These are phyloP conservation scores for Aspergillus sp. DNA, from an alignment of 2,329 filamentous ascomycete species.

Conservation along the genomic window DNA sequence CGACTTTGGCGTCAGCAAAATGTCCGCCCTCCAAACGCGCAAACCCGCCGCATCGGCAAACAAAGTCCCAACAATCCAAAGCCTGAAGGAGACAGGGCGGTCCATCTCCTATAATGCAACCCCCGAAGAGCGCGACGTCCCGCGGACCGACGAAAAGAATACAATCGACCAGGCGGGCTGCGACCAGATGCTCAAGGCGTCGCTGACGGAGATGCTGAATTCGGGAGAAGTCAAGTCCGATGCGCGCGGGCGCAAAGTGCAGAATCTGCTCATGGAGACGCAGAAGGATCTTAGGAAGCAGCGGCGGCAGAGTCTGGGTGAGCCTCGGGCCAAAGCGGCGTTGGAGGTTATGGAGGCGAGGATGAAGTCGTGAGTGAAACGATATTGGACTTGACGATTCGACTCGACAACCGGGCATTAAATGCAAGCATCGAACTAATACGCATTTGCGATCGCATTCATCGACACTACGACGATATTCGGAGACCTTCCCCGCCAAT, in stretches of 20 bases:
- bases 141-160: not conserved
- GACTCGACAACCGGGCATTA: too few species aligned
- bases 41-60: constrained; percentile 20
- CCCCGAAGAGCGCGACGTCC: not conserved
- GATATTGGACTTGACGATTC: too few species aligned
- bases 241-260: constrained; percentile 59
- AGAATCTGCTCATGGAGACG: constrained; percentile 63
- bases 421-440: too few species aligned
- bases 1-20: not conserved
- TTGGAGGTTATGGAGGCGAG: not conserved
- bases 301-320: constrained; percentile 20
- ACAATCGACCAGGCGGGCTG: constrained; percentile 13
- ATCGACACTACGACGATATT: too few species aligned
- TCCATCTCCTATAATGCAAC: constrained; percentile 18
- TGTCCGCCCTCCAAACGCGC: not conserved
- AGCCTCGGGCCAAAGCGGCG: not conserved
- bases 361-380: not conserved
- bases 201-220: constrained; percentile 65
- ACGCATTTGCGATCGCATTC: too few species aligned
- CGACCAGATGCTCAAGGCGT: constrained; percentile 56
- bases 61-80: constrained; percentile 20
- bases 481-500: too few species aligned
- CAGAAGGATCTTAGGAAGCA: constrained; percentile 56
- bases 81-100: constrained; percentile 15
- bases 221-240: constrained; percentile 60